These are phyloP conservation scores for Nemania abortiva DNA, from an alignment of 2,329 filamentous ascomycete species.

Conservation along the genomic window DNA sequence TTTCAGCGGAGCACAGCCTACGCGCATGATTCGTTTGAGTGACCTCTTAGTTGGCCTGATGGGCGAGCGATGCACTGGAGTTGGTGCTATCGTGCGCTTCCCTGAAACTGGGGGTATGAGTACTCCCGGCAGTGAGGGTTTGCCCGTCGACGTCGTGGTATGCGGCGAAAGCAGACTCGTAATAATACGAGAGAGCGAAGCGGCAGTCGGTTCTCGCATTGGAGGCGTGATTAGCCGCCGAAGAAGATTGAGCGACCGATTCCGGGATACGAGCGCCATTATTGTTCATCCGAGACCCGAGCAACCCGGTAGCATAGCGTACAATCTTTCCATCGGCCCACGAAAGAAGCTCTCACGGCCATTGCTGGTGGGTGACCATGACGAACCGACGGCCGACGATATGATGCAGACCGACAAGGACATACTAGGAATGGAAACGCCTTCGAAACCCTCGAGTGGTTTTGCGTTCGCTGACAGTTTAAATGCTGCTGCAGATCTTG, in stretches of 20 bases:
- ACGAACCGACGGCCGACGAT: slow-evolving; percentile 43
- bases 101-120: slow-evolving; percentile 45
- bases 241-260: slow-evolving; percentile 53
- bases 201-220: slow-evolving; percentile 59
- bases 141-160: slow-evolving; percentile 66
- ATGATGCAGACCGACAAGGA: slow-evolving; percentile 45
- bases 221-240: slow-evolving; percentile 54
- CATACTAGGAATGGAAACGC: slow-evolving; percentile 42
- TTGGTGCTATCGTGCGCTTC: slow-evolving; percentile 59
- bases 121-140: slow-evolving; percentile 50
- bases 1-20: slow-evolving; percentile 67
- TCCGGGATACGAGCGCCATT: slow-evolving; percentile 61
- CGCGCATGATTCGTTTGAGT: slow-evolving; percentile 66
- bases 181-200: slow-evolving; percentile 66
- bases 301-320: slow-evolving; percentile 58
- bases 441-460: slow-evolving; percentile 52
- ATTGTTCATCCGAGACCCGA: slow-evolving; percentile 64
- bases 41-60: slow-evolving; percentile 66
- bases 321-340: slow-evolving; percentile 59
- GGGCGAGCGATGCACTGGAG: slow-evolving; percentile 68
- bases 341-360: slow-evolving; percentile 45
- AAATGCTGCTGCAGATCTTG: slow-evolving; percentile 64
- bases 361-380: slow-evolving; percentile 25
- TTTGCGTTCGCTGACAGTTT: slow-evolving; percentile 66
- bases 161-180: slow-evolving; percentile 68